Conservation (phyloP, 140 eudicot genomes). For the Bidens hawaiensis region DNA sequence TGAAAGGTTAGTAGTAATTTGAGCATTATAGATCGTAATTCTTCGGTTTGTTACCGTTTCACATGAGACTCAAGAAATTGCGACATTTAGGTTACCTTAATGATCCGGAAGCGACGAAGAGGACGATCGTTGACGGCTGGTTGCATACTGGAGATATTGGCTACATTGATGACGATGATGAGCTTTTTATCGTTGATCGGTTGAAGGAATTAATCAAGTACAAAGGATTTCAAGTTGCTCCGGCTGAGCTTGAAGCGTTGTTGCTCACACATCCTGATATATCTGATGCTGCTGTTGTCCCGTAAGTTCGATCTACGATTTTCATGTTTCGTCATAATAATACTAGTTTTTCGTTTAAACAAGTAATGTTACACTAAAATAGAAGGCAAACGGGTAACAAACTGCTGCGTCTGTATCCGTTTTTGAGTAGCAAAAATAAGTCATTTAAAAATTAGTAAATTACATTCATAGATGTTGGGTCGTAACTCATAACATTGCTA, state of each 20-base stretch:
- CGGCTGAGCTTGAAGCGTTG: slow-evolving; percentile 89
- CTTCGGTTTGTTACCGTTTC: not conserved
- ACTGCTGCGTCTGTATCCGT: no score
- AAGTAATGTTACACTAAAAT: no score
- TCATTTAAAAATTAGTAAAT: no score
- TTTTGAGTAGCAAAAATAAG: no score
- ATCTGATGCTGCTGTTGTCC: slow-evolving; percentile 86
- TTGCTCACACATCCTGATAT: slow-evolving; percentile 53
- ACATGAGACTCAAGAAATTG: not conserved
- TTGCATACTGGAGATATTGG: slow-evolving; percentile 88
- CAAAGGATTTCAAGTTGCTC: slow-evolving; percentile 96
- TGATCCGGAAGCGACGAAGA: slow-evolving; percentile 65
- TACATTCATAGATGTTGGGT: no score
- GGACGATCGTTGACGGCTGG: slow-evolving; percentile 76
- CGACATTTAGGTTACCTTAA: slow-evolving; percentile 52
- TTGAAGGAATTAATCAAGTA: slow-evolving; percentile 80
- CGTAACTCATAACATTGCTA: no score
- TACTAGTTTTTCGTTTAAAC: no score
- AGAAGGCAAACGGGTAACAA: no score
- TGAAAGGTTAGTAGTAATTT: slow-evolving; percentile 47
- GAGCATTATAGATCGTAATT: not conserved
- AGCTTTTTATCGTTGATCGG: slow-evolving; percentile 87
- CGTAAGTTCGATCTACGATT: slow-evolving; percentile 43
- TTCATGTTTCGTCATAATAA: no score
- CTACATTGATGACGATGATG: slow-evolving; percentile 75